A percentile compares a stretch with the other conserved stretches of the same genome.
These are phyloP conservation scores for Calophaca sinica DNA, from an alignment of 306 rosid species.

Conservation along the genomic window DNA sequence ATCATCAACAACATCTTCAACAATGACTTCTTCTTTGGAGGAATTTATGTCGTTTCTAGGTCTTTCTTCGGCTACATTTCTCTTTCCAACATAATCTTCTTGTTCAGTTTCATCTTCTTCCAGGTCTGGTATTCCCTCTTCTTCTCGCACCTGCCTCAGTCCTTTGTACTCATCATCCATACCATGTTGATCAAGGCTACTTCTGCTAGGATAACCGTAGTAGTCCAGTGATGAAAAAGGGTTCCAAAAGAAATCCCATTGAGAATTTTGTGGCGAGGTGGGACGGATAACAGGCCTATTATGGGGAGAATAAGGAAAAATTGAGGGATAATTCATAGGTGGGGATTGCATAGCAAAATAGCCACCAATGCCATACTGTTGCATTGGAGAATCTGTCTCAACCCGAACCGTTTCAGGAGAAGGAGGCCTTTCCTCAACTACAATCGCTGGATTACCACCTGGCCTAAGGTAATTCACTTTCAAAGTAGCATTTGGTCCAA, in stretches of 20 bases:
- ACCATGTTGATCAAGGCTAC: constrained; percentile 54
- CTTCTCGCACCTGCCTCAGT: constrained; percentile 80
- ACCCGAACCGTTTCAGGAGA: constrained; percentile 73
- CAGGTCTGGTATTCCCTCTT: constrained; percentile 90
- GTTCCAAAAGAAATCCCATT: constrained; percentile 96
- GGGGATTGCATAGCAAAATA: constrained; percentile 71
- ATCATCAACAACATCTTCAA: constrained; percentile 72
- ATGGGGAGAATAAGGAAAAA: constrained; percentile 74
- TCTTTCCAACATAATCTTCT: constrained; percentile 55
- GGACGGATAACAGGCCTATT: constrained; percentile 67
- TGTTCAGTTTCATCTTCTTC: constrained; percentile 83
- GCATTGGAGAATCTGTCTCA: constrained; percentile 64
- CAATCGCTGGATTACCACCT: constrained; percentile 74
- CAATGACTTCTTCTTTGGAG: constrained; percentile 64
- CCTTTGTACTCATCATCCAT: constrained; percentile 75
- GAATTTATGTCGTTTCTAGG: constrained; percentile 50
- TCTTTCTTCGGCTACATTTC: constrained; percentile 61
- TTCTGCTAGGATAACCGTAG: constrained; percentile 69
- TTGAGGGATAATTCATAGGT: constrained; percentile 61
- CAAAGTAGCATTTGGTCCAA: constrained; percentile 54
- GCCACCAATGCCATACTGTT: constrained; percentile 67
- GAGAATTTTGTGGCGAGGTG: constrained; percentile 77
- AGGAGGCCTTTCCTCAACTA: constrained; percentile 83
- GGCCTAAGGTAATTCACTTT: constrained; percentile 76
- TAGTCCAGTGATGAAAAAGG: constrained; percentile 86